Evolutionary conservation across 106 monocot species (phyloP).

Genomic region (Triglochin maritima): DNA sequence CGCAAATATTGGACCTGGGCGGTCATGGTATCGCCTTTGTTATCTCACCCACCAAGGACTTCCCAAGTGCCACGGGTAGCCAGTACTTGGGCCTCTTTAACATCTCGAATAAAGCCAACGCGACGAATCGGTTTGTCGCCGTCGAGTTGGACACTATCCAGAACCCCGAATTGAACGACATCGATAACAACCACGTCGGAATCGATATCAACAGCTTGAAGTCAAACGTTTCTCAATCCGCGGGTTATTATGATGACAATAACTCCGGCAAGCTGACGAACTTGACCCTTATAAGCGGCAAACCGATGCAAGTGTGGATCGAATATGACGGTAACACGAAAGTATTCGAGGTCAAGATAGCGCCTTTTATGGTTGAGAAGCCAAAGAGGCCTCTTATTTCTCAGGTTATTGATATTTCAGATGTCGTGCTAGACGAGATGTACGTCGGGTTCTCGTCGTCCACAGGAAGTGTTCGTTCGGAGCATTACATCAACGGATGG

Average conservation of each 20-base stretch:
- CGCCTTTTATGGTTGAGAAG: too few species aligned
- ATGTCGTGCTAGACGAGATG: too few species aligned
- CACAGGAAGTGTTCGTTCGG: neutral
- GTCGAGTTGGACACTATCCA: neutral
- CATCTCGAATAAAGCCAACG: too few species aligned
- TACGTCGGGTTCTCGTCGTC: too few species aligned
- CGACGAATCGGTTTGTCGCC: slow-evolving; percentile 1
- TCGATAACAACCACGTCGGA: slow-evolving; percentile 14
- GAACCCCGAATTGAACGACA: slow-evolving; percentile 6
- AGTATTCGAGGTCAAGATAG: too few species aligned
- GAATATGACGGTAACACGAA: too few species aligned
- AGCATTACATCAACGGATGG: slow-evolving; percentile 7
- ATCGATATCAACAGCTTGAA: slow-evolving; percentile 6
- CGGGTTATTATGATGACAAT: neutral
- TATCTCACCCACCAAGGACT: neutral
- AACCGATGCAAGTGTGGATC: too few species aligned
- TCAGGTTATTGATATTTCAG: too few species aligned
- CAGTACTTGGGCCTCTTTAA: slow-evolving; percentile 7
- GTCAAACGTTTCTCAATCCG: neutral
- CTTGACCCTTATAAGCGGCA: too few species aligned
- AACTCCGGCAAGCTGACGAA: too few species aligned
- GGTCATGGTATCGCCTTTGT: too few species aligned
- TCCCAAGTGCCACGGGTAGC: slow-evolving; percentile 3
- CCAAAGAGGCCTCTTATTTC: too few species aligned
- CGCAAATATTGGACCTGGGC: neutral